phyloP scores from a whole-genome alignment of 1,284 basidiomycete genomes.

The Trichosporon ovoides region DNA sequence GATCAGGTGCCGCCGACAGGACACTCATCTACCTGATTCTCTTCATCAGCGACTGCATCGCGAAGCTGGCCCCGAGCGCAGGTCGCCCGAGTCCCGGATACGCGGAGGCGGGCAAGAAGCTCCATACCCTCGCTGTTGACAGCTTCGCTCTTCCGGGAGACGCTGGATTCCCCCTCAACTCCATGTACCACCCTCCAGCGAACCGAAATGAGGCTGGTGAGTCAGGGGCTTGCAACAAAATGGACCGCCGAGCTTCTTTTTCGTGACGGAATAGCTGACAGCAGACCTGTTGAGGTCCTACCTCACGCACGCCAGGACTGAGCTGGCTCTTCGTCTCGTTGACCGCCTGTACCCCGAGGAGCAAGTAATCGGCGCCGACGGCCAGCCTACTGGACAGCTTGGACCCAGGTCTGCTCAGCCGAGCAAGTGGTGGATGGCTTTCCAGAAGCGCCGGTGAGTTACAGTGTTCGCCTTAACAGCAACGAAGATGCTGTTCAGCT shows the following conservation, averaged over 20 bases:
- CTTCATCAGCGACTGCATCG: conserved; percentile 94
- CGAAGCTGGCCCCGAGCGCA: conserved; percentile 64
- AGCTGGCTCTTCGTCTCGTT: conserved; percentile 76
- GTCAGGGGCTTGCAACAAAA: conserved; percentile 31
- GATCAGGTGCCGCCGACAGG: conserved; percentile 77
- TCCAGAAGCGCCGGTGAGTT: conserved; percentile 71
- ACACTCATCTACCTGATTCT: conserved; percentile 96
- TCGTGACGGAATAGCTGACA: no score
- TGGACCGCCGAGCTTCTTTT: no score
- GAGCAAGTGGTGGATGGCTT: conserved; percentile 99
- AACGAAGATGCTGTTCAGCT: no score
- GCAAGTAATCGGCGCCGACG: conserved; percentile 41
- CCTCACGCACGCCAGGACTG: conserved; percentile 86
- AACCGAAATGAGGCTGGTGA: conserved; percentile 76
- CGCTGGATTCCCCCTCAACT: conserved; percentile 87
- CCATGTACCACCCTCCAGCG: conserved; percentile 77
- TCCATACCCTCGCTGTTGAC: conserved; percentile 89
- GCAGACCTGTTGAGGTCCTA: conserved; percentile 67
- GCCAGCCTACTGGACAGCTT: conserved; percentile 56
- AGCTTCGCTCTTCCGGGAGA: conserved; percentile 92
- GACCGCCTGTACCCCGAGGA: conserved; percentile 69
- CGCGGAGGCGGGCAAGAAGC: conserved; percentile 79
- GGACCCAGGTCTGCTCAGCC: conserved; percentile 57
- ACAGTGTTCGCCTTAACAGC: not conserved
- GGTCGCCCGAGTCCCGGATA: conserved; percentile 56